Base-by-base conservation (phyloP, 2,329 filamentous ascomycete genomes). In the Lasiodiplodia gonubiensis region DNA sequence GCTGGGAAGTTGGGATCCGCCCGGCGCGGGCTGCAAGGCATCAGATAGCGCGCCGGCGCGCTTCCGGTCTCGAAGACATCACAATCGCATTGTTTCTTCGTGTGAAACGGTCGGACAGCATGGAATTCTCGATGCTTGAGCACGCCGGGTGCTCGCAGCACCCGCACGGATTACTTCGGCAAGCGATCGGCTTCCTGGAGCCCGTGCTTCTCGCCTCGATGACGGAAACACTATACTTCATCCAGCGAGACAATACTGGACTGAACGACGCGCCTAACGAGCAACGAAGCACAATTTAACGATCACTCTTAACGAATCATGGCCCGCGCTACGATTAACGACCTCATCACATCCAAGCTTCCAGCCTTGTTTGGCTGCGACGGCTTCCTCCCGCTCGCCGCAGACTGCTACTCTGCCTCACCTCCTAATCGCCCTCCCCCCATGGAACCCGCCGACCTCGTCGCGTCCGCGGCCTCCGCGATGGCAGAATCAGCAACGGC, bases 301-400 rank as follows among this genome's bases (percentile, higher is more conserved):
- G 30, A 42, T 46, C 18, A 14, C 18, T 14, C 25, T 5, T 48
- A 55, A 61, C 57, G 57, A 61, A 61, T 61, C 57, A 61, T 61
- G 57, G 57, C 37, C 52, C 52, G 52, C 25, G 39, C 57, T 25
- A 49, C 57, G 57, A 25, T 61, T 61, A 61, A 61, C 57, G 57
- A 61, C 25, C 57, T 61, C 21, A 48, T 61, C 23, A 61, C 57
- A 25, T 48, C 60, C 12, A 64, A 51, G 30, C 53, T 66, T 14
- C 64, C 64, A 14, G 54, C 48, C 30, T 30, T 60, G 30, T 66
- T 66, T 60, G 64, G 64, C 46, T 66, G 64, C 64, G 42, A 60
- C 54, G 64, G 64, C 54, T 52, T 66, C 54, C 53, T 66, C 30
- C 64, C 64, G 12, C 64, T 66, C 46, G 39, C 48, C 21, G 63